A percentile compares a stretch with the other conserved stretches of the same genome.
These are phyloP conservation scores for Nothopassalora personata DNA, from an alignment of 2,329 filamentous ascomycete genomes.

Conservation along the genomic window DNA sequence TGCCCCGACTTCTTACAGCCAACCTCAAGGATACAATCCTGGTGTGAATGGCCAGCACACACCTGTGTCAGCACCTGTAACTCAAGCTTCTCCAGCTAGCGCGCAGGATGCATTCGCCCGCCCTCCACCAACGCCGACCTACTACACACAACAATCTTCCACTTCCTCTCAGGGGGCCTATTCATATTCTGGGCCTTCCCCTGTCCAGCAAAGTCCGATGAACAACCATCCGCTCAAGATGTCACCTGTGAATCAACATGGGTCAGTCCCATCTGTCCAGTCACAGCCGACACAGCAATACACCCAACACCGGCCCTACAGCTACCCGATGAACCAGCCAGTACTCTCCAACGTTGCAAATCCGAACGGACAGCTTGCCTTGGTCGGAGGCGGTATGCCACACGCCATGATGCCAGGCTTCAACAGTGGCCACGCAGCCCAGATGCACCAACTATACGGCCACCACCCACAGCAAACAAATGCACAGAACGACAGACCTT, in stretches of 20 bases:
- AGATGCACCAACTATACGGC: slow-evolving; percentile 62
- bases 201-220: slow-evolving; percentile 47
- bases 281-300: slow-evolving; percentile 39
- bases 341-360: slow-evolving; percentile 76
- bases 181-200: slow-evolving; percentile 46
- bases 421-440: slow-evolving; percentile 57
- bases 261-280: slow-evolving; percentile 41
- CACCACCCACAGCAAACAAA: slow-evolving; percentile 46
- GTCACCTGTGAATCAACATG: slow-evolving; percentile 47
- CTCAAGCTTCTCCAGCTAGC: slow-evolving; percentile 49
- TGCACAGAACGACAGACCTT: slow-evolving; percentile 72
- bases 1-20: slow-evolving; percentile 47
- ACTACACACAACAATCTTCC: slow-evolving; percentile 51
- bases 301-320: slow-evolving; percentile 46
- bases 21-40: slow-evolving; percentile 36
- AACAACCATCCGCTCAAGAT: slow-evolving; percentile 46
- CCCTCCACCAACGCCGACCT: slow-evolving; percentile 56
- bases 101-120: slow-evolving; percentile 55
- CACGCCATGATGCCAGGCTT: slow-evolving; percentile 52
- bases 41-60: slow-evolving; percentile 43
- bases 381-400: slow-evolving; percentile 56
- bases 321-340: slow-evolving; percentile 59
- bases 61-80: slow-evolving; percentile 29
- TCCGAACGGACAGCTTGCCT: slow-evolving; percentile 64
- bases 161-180: slow-evolving; percentile 47